phyloP scores from a whole-genome alignment of 2,329 filamentous ascomycete species.

The Falciphora oryzae region DNA sequence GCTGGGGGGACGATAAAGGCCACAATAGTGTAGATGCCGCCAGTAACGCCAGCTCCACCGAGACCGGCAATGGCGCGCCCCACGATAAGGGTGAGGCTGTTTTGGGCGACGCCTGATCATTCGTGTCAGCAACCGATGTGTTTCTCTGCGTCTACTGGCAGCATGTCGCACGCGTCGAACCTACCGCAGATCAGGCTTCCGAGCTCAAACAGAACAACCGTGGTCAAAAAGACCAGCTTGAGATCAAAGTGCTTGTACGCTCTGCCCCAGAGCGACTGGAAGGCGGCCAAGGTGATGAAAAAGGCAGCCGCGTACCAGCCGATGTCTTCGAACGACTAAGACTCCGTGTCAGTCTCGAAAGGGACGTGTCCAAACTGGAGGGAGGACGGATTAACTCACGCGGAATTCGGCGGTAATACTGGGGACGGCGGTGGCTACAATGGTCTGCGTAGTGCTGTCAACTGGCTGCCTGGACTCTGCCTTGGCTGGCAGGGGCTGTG shows the following conservation, averaged over 20 bases:
- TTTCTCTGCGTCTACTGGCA: no score
- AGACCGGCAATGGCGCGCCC: constrained; percentile 48
- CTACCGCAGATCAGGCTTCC: constrained; percentile 28
- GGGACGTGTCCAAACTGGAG: no score
- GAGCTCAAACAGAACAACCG: constrained; percentile 46
- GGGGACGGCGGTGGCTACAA: constrained; percentile 1
- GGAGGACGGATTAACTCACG: no score
- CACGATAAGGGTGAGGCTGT: constrained; percentile 44
- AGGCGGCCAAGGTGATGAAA: constrained; percentile 31
- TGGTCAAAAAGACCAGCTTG: constrained; percentile 30
- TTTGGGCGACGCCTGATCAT: constrained; percentile 42
- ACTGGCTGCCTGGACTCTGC: no score
- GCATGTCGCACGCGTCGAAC: no score
- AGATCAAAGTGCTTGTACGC: constrained; percentile 36
- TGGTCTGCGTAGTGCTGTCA: background rate
- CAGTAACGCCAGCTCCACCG: constrained; percentile 43
- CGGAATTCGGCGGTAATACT: constrained; percentile 1
- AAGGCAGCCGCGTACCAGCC: constrained; percentile 19
- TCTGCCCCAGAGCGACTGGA: constrained; percentile 46
- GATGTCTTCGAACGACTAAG: constrained; percentile 14
- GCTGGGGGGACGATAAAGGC: constrained; percentile 30
- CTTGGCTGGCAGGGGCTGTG: no score
- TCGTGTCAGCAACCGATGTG: constrained; percentile 21
- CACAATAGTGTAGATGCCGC: constrained; percentile 45
- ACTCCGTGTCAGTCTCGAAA: background rate